Evolutionary conservation across 139 green algal species (phyloP), one percentile per base, ranked within the genome.

Genomic region (Tetratostichococcus sp.): DNA sequence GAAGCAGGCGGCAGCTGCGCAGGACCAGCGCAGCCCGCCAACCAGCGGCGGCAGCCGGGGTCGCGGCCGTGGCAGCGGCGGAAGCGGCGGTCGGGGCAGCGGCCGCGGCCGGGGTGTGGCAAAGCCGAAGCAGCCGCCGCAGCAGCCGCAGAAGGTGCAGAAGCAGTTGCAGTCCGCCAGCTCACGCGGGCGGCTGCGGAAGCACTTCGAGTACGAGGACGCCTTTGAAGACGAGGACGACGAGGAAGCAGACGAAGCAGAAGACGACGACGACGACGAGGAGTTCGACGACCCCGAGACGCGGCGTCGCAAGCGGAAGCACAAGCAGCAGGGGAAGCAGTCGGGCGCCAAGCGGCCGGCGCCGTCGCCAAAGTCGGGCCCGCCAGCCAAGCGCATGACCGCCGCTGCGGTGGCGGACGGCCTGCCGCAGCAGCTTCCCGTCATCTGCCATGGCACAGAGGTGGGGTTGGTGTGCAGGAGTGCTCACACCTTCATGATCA

Each of bases 371-470:
- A 1, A 30, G 6, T 8, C n/a, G 31, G 1, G 17, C 8, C 34
- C 28, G 58, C 32, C 30, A 22, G 34, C 59, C 1, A 69, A 68
- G 71, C 32, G 62, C 19, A 2, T 30, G 2, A 57, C 30, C 62
- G 34, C 66, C 28, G 17, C 57, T 1, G 21, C 6, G 34, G 43
- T 73, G 77, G 71, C 8, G 19, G 35, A 32, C 28, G 30, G 17
- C 11, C 33, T 67, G n/a, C 57, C 43, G 26, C 2, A 28, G 28
- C 16, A 33, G 43, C 30, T 88, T 14, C 57, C 75, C 30, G 74
- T 88, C 16, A 68, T 76, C 30, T 88, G 84, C 73, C 69, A 80
- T n/a, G 70, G 33, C 35, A 76, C 69, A 2, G 17, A 62, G 50
- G 50, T 62, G 19, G 17, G 17, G 39, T 50, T 14, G 39, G 8